A percentile compares a stretch with the other conserved stretches of the same genome.
phyloP scores from a whole-genome alignment of 441 rosid species.

The Lepidium campestre region DNA sequence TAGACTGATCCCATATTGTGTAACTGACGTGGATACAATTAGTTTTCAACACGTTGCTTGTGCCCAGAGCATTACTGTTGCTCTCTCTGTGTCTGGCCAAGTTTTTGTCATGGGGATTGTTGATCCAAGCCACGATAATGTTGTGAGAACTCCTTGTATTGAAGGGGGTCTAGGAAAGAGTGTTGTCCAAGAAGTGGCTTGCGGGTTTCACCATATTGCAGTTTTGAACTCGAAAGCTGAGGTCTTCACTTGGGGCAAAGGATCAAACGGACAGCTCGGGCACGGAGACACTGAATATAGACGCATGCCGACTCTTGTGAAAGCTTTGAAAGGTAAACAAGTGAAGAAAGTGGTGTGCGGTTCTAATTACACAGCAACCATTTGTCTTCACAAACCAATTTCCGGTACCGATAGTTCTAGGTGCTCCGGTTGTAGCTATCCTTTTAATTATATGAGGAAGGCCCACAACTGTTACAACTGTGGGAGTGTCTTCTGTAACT shows the following conservation, averaged over 20 bases:
- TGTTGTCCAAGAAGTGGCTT: conserved; percentile 59
- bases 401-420: conserved; percentile 43
- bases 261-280: conserved; percentile 65
- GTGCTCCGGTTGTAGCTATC: conserved; percentile 54
- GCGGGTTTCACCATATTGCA: conserved; percentile 62
- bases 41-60: conserved; percentile 60
- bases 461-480: conserved; percentile 70
- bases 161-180: conserved; percentile 47
- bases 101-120: conserved; percentile 52
- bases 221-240: conserved; percentile 55
- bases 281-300: conserved; percentile 53
- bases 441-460: conserved; percentile 61
- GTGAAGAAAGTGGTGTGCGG: conserved; percentile 63
- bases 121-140: conserved; percentile 39
- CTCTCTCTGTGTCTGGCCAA: conserved; percentile 51
- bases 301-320: conserved; percentile 51
- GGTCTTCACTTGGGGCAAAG: conserved; percentile 74
- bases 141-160: conserved; percentile 45
- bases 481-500: conserved; percentile 47
- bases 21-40: conserved; percentile 36
- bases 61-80: conserved; percentile 58
- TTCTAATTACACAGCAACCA: conserved; percentile 56
- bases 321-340: conserved; percentile 54
- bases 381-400: conserved; percentile 59
- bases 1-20: conserved; percentile 48